phyloP scores from a whole-genome alignment of 192 early-diverging fungal species.

The Umbelopsis sp. region DNA sequence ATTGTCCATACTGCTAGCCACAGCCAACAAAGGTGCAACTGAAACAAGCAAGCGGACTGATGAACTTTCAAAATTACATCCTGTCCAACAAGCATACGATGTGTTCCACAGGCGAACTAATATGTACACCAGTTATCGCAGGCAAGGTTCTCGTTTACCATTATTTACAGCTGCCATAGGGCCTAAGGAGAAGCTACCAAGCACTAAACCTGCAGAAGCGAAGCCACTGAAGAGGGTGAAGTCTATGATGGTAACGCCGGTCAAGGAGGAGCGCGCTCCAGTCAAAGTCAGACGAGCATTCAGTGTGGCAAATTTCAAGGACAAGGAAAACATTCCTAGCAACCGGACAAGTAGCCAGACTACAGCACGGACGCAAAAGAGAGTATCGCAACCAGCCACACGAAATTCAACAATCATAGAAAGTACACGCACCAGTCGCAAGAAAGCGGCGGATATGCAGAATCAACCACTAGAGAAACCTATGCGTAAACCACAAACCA shows the following conservation, averaged over 20 bases:
- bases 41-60: slow-evolving; percentile 18
- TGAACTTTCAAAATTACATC: slow-evolving; percentile 17
- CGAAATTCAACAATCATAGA: background rate
- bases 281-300: slow-evolving; percentile 12
- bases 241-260: background rate
- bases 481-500: background rate
- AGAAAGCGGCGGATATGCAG: background rate
- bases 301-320: background rate
- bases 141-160: slow-evolving; percentile 36
- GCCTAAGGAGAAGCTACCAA: background rate
- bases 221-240: background rate
- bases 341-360: background rate
- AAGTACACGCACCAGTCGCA: background rate
- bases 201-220: background rate
- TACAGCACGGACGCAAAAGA: background rate
- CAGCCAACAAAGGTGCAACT: background rate
- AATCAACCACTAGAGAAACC: background rate
- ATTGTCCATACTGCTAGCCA: slow-evolving; percentile 26
- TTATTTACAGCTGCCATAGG: slow-evolving; percentile 15
- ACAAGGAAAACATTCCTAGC: background rate
- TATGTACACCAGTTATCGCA: slow-evolving; percentile 24
- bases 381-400: background rate
- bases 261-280: background rate
- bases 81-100: slow-evolving; percentile 7
- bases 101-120: slow-evolving; percentile 30